These are phyloP conservation scores for Podospora pseudopauciseta DNA, from an alignment of 495 filamentous ascomycete species.

Conservation along the genomic window DNA sequence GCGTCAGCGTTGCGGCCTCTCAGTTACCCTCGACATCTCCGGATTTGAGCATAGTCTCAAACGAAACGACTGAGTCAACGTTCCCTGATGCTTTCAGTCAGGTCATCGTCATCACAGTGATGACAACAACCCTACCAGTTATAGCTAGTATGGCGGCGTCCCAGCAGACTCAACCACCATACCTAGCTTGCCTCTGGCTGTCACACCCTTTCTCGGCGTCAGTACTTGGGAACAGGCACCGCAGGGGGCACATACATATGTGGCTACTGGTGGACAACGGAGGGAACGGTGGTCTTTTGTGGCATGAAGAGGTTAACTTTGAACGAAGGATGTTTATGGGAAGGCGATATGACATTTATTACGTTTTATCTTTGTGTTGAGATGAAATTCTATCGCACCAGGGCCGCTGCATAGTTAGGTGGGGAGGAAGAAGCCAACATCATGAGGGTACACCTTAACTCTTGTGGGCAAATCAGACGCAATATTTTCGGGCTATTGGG, in stretches of 20 bases:
- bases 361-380: neutral
- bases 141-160: neutral
- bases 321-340: neutral
- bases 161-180: neutral
- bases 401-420: neutral
- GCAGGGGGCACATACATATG: neutral
- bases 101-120: neutral
- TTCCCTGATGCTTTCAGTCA: neutral
- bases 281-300: neutral
- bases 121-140: neutral
- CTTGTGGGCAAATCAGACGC: neutral
- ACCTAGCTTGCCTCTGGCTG: neutral
- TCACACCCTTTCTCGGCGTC: neutral
- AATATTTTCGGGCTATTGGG: slow-evolving; percentile 6
- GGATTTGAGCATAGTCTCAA: neutral
- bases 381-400: neutral
- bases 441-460: neutral
- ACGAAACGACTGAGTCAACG: neutral
- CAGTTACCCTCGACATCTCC: neutral
- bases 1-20: neutral
- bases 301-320: neutral
- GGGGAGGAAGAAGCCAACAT: neutral
- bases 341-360: neutral
- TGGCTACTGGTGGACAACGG: neutral
- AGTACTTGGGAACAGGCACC: neutral